Base-by-base conservation (phyloP, 805 yeast genomes). In the Wickerhamia fluorescens region DNA sequence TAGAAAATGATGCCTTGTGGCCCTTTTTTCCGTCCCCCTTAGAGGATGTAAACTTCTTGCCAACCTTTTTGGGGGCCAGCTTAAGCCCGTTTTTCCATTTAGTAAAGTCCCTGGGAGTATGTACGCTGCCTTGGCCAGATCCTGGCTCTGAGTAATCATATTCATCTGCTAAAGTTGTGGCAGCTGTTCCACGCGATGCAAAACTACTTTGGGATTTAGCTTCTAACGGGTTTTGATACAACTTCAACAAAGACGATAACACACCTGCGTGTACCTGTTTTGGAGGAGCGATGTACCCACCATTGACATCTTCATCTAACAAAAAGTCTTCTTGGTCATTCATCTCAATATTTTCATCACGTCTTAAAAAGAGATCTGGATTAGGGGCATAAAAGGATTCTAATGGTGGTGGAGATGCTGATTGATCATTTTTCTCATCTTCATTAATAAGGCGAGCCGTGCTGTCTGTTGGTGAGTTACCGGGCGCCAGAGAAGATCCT, bases 201-300 rank as follows among this genome's bases (percentile, higher is more conserved):
- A 57, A 29, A 16, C 57, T 48, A 14, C 47, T 30, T 7, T 49
- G 26, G 1, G 61, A 53, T 34, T 50, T 50, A 23, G 34, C 38
- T 10, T 45, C 57, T 15, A 49, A 49, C 3, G 56, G 68, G 44
- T 66, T 61, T 37, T 75, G 79, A 47, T 87, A 86, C 27, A 87
- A 61, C 36, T 76, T 70, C 38, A 87, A 62, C 37, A 87, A 64
- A 2, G 89, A 75, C 0, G 95, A 83, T 16, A 87, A 65, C 11
- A 87, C 89, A 53, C 96, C 96, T 15, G 87, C 87, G 41, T 80
- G 80, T 8, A 85, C 88, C 30, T 70, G 71, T 23, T 67, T 61
- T 1, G 65, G 66, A 2, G 62, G 66, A 5, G 58, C 54, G 10
- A 64, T 45, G 34, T 61, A 60, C 2, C 42, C 45, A 9, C 47